Base-by-base conservation (phyloP, 2,329 filamentous ascomycete species). In the Colletotrichum orchidophilum region DNA sequence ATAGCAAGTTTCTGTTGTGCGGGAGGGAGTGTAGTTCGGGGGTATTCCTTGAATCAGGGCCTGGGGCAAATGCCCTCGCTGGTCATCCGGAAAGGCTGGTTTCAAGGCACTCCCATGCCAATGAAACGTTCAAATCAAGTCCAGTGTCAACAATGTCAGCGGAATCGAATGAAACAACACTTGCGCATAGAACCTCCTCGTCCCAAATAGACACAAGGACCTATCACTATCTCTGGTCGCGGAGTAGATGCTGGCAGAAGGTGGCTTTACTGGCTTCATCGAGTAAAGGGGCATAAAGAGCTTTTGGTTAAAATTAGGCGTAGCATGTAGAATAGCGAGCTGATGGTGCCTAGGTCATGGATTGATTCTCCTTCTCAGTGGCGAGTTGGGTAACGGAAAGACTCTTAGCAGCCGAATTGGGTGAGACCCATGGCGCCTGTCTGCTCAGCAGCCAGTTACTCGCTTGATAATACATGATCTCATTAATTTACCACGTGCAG, bases 401-500 rank as follows among this genome's bases (percentile, higher is more conserved):
- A 73, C 72, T 1, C 65, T 50, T 11, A 73, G n/a, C 72, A 1
- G 72, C 68, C 3, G 71, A 46, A n/a, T 68, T 73, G 24, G 55
- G 72, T 15, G 27, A 2, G 5, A n/a, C n/a, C n/a, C n/a, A n/a
- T n/a, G n/a, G n/a, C n/a, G n/a, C n/a, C 33, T 9, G 8, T 1
- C 33, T 5, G 29, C 6, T 2, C 11, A 9, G 2, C 21, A 18
- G 15, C 31, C 8, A 7, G 18, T 31, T 21, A 11, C 3, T 75
- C 71, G 9, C 1, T 6, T 26, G 5, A 15, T 4, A 12, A 7
- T 3, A 42, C 3, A 27, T 35, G n/a, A 18, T 0, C 67, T 82
- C 6, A 79, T 81, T 74, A 61, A 75, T 1, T 58, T 82, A 12
- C 79, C 77, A 1, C n/a, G n/a, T 72, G 57, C 18, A 79, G 77